Base-by-base conservation (phyloP, 331 rosid genomes). In the Quercus phellos region DNA sequence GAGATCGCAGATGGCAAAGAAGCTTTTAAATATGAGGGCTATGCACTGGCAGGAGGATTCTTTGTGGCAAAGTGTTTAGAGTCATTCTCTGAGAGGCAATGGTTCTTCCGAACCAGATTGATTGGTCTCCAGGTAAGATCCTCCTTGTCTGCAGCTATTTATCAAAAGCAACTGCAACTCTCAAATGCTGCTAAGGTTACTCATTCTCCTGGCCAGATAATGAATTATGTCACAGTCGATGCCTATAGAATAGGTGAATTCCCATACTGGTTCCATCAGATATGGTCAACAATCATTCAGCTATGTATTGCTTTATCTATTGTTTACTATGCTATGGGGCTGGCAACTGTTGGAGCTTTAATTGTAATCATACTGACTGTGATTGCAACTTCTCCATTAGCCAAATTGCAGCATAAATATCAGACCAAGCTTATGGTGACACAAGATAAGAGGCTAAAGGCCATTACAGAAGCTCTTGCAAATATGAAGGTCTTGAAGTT, bases 121-220 rank as follows among this genome's bases (percentile, higher is more conserved):
- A 85, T 81, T 2, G 96, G 97, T 0, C 82, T 92, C 92, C 84
- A 85, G 71, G 90, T 92, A 84, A 85, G 97, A 74, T 92, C 97
- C 2, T 90, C 93, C 67, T 75, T 94, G 21, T 92, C 92, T 90
- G 94, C 89, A 26, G 94, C 91, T n/a, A 88, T 92, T 18, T 59
- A 77, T 71, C 32, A 75, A 26, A 74, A 85, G 67, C 66, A 82
- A 11, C 73, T 74, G 8, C 55, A 42, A 27, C 5, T 80, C 29
- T 84, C 89, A 1, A 86, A 78, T 60, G 22, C 86, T 53, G 81
- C 87, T 16, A 84, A 74, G 75, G 18, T 82, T 73, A n/a, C 16
- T 64, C 84, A 89, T 70, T 84, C 89, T 17, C 53, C 79, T 66
- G 89, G 90, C 0, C 85, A 86, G 83, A 84, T 89, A 18, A 75